Evolutionary conservation across 345 rosid genomes (phyloP), one percentile per base, ranked within the genome.

Genomic region (Gossypium mustelinum): DNA sequence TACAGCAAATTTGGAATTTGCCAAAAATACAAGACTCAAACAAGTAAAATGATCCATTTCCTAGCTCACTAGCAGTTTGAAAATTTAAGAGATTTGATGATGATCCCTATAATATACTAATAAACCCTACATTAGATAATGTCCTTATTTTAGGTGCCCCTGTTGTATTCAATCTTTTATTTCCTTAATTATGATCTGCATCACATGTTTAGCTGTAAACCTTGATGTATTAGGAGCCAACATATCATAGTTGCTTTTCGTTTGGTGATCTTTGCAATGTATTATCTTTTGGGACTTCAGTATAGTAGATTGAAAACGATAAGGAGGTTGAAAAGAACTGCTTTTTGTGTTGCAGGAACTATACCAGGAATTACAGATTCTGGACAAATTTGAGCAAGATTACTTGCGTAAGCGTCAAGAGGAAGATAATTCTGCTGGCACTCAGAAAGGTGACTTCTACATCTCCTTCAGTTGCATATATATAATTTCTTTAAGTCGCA

Each of bases 341-440:
- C 3, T 70, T 68, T 27, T 63, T 17, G 54, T 14, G 58, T 41
- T 77, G 74, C 87, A 92, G 97, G 94, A 90, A 70, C 68, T 92
- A 75, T 92, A 92, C 82, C 96, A 90, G 47, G 96, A 87, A 79
- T 48, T 81, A 77, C 82, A 86, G 81, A 82, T 82, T 73, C 76
- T 92, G 85, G 94, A 92, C 79, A 85, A 85, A 81, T 86, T 92
- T 58, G 91, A 89, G 74, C 87, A 81, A 77, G 88, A 89, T 82
- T 89, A 81, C 72, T 82, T 61, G 48, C 85, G 69, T 50, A 92
- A 81, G 79, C 78, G 79, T 56, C 87, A 84, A 60, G 97, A 92
- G 83, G 76, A 76, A 73, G 85, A 87, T 75, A 83, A 82, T 76
- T 79, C 85, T 39, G 17, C 39, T 39, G 16, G 62, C 8, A 68